Conservation (phyloP, 257 asterid genomes). For the Gardenia jasminoides region DNA sequence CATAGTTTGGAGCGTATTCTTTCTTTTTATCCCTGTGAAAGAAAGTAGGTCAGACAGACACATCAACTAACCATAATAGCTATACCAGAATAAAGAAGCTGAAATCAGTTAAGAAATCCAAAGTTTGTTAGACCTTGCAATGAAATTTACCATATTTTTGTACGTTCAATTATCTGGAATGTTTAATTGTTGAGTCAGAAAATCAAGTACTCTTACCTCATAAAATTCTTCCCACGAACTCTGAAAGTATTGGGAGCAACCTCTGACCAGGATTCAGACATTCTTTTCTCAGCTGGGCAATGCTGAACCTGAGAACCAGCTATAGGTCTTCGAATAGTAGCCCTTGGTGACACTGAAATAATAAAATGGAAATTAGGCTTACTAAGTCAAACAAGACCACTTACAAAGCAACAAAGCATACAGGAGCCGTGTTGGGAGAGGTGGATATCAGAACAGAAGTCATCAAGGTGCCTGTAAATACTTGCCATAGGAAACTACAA, state of each 20-base stretch:
- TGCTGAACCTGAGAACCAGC: conserved; percentile 83
- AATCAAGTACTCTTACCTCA: conserved; percentile 43
- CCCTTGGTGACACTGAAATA: conserved; percentile 58
- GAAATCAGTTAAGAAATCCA: neutral
- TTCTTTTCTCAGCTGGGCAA: conserved; percentile 66
- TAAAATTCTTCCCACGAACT: conserved; percentile 71
- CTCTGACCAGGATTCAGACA: conserved; percentile 67
- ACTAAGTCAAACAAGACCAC: neutral
- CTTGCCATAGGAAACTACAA: neutral
- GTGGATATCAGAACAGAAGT: neutral
- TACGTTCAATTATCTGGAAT: neutral
- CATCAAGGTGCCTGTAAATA: neutral
- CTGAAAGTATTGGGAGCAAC: conserved; percentile 68
- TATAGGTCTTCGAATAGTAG: conserved; percentile 62
- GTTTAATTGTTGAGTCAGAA: neutral
- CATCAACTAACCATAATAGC: neutral
- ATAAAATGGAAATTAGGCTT: conserved; percentile 16
- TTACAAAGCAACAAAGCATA: neutral
- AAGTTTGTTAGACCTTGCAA: neutral
- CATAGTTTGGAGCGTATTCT: conserved; percentile 56
- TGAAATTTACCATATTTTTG: neutral
- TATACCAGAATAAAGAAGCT: neutral
- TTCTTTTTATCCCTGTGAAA: conserved; percentile 87
- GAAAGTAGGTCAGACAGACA: conserved; percentile 8
- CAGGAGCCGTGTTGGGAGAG: neutral